Percentiles rank a stretch among this genome's conserved stretches.
Evolutionary conservation across 2,329 filamentous ascomycete genomes (phyloP).

Genomic region (Daldinia eschscholtzii): DNA sequence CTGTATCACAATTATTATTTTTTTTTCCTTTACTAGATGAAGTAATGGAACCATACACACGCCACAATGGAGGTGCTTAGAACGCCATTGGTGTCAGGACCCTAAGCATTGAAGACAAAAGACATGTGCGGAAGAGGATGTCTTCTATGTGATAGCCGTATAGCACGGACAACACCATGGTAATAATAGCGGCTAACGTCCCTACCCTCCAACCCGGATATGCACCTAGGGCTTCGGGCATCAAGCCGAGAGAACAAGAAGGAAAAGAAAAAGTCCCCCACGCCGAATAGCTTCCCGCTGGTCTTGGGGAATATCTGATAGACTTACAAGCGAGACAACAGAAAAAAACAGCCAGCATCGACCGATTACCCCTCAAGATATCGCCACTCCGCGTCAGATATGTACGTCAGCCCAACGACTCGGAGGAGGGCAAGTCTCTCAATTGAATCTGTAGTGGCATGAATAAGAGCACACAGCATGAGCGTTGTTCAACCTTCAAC

Average conservation of each 20-base stretch:
- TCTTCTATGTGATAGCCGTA: not conserved
- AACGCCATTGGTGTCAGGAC: not conserved
- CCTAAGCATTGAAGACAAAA: not conserved
- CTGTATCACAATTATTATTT: not conserved
- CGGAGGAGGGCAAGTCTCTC: not conserved
- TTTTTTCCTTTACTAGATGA: not conserved
- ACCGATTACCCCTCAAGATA: conserved; percentile 10
- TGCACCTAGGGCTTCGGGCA: not conserved
- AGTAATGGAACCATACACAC: not conserved
- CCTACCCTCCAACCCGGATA: conserved; percentile 5
- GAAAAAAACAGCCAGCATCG: not conserved
- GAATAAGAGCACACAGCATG: not conserved
- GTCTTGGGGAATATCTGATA: not conserved
- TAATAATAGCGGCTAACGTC: not conserved
- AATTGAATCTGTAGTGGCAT: not conserved
- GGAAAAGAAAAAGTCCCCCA: not conserved
- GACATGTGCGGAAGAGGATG: not conserved
- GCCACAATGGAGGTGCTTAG: not conserved
- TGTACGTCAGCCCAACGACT: conserved; percentile 23
- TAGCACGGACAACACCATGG: not conserved
- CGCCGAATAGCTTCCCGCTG: conserved; percentile 6
- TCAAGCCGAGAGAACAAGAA: not conserved
- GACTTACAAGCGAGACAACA: not conserved
- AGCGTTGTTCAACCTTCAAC: not conserved
- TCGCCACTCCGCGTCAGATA: conserved; percentile 8